Evolutionary conservation across 495 filamentous ascomycete genomes (phyloP), one percentile per base, ranked within the genome.

Genomic region (Monascus purpureus): DNA sequence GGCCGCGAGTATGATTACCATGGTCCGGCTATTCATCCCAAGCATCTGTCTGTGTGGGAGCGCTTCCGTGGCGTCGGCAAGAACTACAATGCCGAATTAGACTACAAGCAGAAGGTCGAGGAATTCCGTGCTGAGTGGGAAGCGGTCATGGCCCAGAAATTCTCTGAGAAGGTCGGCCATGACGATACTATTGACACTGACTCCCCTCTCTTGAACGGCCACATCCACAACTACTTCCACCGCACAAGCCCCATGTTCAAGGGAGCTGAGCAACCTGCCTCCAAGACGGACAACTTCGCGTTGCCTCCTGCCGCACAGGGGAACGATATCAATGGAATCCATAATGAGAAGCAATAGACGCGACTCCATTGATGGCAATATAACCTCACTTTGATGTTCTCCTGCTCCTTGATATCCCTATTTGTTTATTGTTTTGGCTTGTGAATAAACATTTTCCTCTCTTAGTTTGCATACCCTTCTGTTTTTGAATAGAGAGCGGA

Each of bases 21-120:
- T 53, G 85, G 86, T 33, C 72, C 88, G 28, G 86, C 86, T 36
- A 69, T 93, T 31, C 83, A 93, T 59, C 74, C 82, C 25, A 70
- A 79, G 55, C 85, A 94, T 49, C 61, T 94, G 40, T 85, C 79
- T 2, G 45, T 81, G 24, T 94, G 75, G 67, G 84, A 93, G 65
- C 74, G 81, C 39, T 49, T 74, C 33, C 57, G 62, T 33, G 79
- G 80, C 26, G 67, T 70, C 23, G 73, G 78, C 43, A 82, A 83
- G 59, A 49, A 70, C 57, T 93, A 92, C 56, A 55, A 93, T 49
- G 72, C 84, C 29, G 72, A 80, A 40, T 57, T 75, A 8, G 85
- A 93, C 62, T 78, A 73, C 57, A 61, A 77, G 53, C 67, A 73
- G 42, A 85, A 82, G 67, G 74, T 92, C 24, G 68, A 77, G 38